Percentiles rank a stretch among this genome's conserved stretches.
These are phyloP conservation scores for Celoporthe dispersa DNA, from an alignment of 2,329 filamentous ascomycete genomes.

Conservation along the genomic window DNA sequence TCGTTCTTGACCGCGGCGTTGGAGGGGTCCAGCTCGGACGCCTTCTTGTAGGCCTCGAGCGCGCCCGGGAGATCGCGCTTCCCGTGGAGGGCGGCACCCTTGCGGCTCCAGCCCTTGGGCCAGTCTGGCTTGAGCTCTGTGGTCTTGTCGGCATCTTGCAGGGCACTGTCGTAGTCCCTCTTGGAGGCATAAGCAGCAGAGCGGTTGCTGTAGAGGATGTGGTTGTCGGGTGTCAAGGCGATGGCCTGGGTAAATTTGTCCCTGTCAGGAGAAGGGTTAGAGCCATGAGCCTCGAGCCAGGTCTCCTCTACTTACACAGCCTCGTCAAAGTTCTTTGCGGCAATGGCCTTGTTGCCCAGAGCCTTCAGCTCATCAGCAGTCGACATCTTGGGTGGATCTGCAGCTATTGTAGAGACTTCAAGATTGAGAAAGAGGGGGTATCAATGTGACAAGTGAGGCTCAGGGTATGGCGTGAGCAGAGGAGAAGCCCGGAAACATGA, in stretches of 20 bases:
- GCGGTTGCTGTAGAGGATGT: constrained; percentile 97
- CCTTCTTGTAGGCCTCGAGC: constrained; percentile 88
- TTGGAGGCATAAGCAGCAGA: constrained; percentile 88
- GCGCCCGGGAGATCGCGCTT: constrained; percentile 83
- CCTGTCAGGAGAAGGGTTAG: constrained; percentile 51
- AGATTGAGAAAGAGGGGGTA: background rate
- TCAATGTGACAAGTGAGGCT: background rate
- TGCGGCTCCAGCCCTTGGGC: constrained; percentile 95
- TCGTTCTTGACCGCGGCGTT: constrained; percentile 94
- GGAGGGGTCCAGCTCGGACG: constrained; percentile 87
- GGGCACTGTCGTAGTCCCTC: constrained; percentile 81
- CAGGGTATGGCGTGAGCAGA: background rate
- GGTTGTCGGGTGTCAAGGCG: constrained; percentile 78
- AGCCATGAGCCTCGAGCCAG: too few species aligned
- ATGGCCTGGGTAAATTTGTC: constrained; percentile 96
- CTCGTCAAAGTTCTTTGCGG: constrained; percentile 94
- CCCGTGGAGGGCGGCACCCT: constrained; percentile 89
- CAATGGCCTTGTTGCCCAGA: constrained; percentile 97
- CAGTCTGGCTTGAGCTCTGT: constrained; percentile 96
- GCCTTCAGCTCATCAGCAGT: constrained; percentile 85
- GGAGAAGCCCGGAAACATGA: background rate
- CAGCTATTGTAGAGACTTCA: too few species aligned
- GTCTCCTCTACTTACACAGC: constrained; percentile 73
- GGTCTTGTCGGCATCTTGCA: constrained; percentile 90
- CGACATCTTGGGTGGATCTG: constrained; percentile 49